These are phyloP conservation scores for Uronychia setigera DNA, from an alignment of 73 alveolate species.

Conservation along the genomic window DNA sequence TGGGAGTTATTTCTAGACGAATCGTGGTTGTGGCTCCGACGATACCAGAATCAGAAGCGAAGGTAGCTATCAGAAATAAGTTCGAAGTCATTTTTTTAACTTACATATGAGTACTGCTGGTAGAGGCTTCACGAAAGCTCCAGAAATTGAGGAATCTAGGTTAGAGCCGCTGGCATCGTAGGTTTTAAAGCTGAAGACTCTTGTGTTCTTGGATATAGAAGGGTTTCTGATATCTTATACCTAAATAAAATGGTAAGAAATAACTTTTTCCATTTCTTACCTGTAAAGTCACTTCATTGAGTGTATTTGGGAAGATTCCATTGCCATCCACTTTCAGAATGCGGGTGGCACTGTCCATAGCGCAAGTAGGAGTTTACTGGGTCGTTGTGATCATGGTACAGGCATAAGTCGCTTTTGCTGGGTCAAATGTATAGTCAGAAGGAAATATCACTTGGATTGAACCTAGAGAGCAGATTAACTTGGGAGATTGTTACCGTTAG, in stretches of 20 bases:
- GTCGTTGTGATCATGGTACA: background rate
- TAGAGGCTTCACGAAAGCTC: too few relatives aligned
- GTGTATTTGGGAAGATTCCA: background rate
- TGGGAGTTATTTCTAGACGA: background rate
- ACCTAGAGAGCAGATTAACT: background rate
- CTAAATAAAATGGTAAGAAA: background rate
- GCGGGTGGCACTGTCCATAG: background rate
- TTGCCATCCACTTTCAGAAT: background rate
- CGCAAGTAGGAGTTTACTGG: background rate
- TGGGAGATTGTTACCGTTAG: background rate
- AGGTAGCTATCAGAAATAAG: slow-evolving; percentile 1
- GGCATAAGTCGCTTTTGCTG: background rate
- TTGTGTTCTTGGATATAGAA: background rate
- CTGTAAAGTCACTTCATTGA: background rate
- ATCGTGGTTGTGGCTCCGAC: background rate
- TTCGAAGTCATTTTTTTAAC: too few relatives aligned
- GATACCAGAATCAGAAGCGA: slow-evolving; percentile 1
- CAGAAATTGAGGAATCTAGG: too few relatives aligned
- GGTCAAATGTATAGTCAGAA: background rate
- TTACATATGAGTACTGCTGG: too few relatives aligned
- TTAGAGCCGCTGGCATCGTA: too few relatives aligned
- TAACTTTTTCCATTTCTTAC: background rate
- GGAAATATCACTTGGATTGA: background rate
- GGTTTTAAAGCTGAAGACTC: background rate
- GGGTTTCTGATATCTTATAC: background rate